A percentile compares a stretch with the other conserved stretches of the same genome.
phyloP scores from a whole-genome alignment of 495 filamentous ascomycete genomes.

The Daldinia concentrica region DNA sequence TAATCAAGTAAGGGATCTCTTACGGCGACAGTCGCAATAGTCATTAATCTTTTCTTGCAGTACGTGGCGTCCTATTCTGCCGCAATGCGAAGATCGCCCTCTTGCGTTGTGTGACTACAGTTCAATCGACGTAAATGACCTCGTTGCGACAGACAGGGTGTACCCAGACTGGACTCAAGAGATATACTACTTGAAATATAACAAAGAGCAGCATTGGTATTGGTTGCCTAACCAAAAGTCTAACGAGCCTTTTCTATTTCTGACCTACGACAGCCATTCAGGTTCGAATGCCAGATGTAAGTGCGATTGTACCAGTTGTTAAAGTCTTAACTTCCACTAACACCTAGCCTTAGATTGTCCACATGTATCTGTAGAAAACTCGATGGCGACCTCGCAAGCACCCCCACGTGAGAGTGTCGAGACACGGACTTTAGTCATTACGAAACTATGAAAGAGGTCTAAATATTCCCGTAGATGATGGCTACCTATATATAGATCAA shows the following conservation, averaged over 20 bases:
- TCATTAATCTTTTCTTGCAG: neutral
- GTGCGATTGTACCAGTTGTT: neutral
- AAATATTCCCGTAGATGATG: neutral
- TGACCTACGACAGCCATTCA: constrained; percentile 21
- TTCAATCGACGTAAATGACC: constrained; percentile 15
- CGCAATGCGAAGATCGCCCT: constrained; percentile 20
- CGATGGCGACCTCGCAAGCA: neutral
- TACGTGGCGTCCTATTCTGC: constrained; percentile 22
- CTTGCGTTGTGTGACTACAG: constrained; percentile 22
- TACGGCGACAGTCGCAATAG: neutral
- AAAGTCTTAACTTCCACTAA: neutral
- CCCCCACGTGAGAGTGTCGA: constrained; percentile 16
- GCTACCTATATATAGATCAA: neutral
- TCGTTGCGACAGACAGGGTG: constrained; percentile 20
- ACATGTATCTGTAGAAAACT: constrained; percentile 16
- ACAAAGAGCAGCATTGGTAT: constrained; percentile 16
- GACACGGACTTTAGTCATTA: constrained; percentile 19
- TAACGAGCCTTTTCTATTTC: constrained; percentile 12
- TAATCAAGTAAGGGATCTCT: constrained; percentile 12
- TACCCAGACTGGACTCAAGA: constrained; percentile 23
- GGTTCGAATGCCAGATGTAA: constrained; percentile 23
- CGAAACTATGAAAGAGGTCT: constrained; percentile 1
- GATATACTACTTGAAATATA: constrained; percentile 20
- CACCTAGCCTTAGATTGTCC: constrained; percentile 9
- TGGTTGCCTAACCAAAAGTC: constrained; percentile 20